Conservation (phyloP, 495 filamentous ascomycete genomes). For the Penicillium paradoxum region DNA sequence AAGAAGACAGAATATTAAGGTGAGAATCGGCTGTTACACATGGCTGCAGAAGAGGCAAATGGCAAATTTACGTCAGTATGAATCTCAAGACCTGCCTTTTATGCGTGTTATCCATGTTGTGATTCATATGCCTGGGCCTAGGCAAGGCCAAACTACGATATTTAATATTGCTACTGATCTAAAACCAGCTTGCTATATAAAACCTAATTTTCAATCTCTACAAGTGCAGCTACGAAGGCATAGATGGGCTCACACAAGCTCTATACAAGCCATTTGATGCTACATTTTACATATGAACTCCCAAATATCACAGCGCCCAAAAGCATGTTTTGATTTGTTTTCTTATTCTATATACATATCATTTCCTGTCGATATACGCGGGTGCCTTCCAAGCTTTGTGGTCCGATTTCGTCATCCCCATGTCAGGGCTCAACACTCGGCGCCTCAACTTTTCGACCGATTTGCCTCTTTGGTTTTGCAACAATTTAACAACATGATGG, state of each 20-base stretch:
- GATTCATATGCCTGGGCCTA: background rate
- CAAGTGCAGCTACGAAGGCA: too few relatives aligned
- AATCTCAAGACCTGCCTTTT: background rate
- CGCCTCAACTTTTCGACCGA: background rate
- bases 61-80: conserved; percentile 21
- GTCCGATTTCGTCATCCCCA: conserved; percentile 11
- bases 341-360: too few relatives aligned
- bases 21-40: background rate
- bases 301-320: too few relatives aligned
- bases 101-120: background rate
- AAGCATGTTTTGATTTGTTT: too few relatives aligned
- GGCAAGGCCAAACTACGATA: background rate
- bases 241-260: too few relatives aligned
- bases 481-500: conserved; percentile 49
- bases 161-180: too few relatives aligned
- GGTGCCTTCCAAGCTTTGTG: background rate
- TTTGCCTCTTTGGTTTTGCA: conserved; percentile 10
- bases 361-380: too few relatives aligned
- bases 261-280: too few relatives aligned
- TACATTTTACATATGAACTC: too few relatives aligned
- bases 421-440: conserved; percentile 3
- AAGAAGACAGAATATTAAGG: background rate
- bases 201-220: too few relatives aligned
- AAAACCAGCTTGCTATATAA: too few relatives aligned
- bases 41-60: conserved; percentile 18